Evolutionary conservation across 2,329 filamentous ascomycete species (phyloP).

Genomic region (Macrophomina pseudophaseolina): DNA sequence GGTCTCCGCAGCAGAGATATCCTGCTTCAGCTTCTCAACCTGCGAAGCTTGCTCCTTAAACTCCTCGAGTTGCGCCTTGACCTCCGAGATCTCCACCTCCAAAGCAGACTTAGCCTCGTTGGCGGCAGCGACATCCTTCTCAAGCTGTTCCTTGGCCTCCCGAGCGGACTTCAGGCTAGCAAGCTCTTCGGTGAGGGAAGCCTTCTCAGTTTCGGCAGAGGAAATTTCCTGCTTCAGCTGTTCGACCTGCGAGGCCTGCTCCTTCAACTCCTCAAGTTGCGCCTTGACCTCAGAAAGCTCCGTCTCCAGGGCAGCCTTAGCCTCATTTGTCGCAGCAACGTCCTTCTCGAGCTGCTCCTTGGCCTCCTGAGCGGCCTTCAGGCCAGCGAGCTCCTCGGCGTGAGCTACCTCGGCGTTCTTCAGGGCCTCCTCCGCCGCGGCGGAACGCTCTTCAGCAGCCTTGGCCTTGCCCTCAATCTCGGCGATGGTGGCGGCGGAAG

Average conservation of each 20-base stretch:
- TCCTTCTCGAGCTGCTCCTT: conserved; percentile 26
- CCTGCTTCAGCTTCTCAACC: conserved; percentile 14
- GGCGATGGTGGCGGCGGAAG: conserved; percentile 12
- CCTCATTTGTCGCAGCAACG: conserved; percentile 10
- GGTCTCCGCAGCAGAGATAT: conserved; percentile 5
- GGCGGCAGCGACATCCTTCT: conserved; percentile 19
- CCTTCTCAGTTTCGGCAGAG: conserved; percentile 10
- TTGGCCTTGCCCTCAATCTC: conserved; percentile 19
- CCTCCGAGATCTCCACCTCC: conserved; percentile 2
- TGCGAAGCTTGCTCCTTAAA: conserved; percentile 11
- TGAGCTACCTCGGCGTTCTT: conserved; percentile 21
- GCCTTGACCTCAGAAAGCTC: conserved; percentile 3
- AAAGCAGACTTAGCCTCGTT: conserved; percentile 16
- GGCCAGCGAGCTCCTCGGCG: conserved; percentile 19
- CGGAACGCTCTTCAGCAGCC: conserved; percentile 19
- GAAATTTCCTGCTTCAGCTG: conserved; percentile 13
- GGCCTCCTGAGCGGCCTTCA: conserved; percentile 3
- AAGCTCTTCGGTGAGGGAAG: conserved; percentile 19
- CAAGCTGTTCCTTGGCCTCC: conserved; percentile 22
- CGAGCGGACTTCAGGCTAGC: background rate
- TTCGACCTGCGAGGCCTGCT: conserved; percentile 12
- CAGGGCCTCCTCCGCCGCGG: conserved; percentile 20
- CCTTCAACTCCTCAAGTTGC: conserved; percentile 16
- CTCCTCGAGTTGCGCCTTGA: conserved; percentile 16
- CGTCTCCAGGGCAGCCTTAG: conserved; percentile 14